phyloP scores from a whole-genome alignment of 2,329 filamentous ascomycete species.

The Xylaria hypoxylon region DNA sequence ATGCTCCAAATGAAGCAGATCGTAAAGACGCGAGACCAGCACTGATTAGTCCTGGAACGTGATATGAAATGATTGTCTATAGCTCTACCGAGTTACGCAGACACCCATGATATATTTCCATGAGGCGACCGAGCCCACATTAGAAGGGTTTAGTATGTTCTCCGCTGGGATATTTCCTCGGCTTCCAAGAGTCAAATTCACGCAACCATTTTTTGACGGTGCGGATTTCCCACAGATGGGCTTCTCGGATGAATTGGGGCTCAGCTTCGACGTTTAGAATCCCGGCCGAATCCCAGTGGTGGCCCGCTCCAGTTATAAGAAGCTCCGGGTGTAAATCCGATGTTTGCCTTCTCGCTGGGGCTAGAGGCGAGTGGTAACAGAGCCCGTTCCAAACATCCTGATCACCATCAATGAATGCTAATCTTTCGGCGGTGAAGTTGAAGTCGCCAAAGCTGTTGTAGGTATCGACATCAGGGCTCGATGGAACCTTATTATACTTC shows the following conservation, averaged over 20 bases:
- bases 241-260: slow-evolving; percentile 63
- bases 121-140: background rate
- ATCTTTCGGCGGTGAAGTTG: slow-evolving; percentile 58
- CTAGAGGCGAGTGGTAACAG: slow-evolving; percentile 61
- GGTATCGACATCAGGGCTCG: slow-evolving; percentile 55
- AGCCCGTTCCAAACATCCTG: slow-evolving; percentile 65
- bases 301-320: slow-evolving; percentile 62
- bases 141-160: background rate
- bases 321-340: slow-evolving; percentile 61
- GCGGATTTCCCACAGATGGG: slow-evolving; percentile 63
- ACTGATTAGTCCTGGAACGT: too few species aligned
- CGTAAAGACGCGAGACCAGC: too few species aligned
- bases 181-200: slow-evolving; percentile 48
- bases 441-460: slow-evolving; percentile 62
- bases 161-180: background rate
- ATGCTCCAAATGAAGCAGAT: too few species aligned
- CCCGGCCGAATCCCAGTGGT: slow-evolving; percentile 63
- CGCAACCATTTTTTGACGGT: slow-evolving; percentile 62
- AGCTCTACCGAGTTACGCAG: background rate
- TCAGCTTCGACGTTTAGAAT: slow-evolving; percentile 56
- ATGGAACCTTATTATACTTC: slow-evolving; percentile 57
- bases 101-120: background rate
- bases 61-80: background rate
- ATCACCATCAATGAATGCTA: slow-evolving; percentile 64
- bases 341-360: slow-evolving; percentile 51